Evolutionary conservation across 2,329 filamentous ascomycete genomes (phyloP), one percentile per base, ranked within the genome.

Genomic region (Botrytis fabae): DNA sequence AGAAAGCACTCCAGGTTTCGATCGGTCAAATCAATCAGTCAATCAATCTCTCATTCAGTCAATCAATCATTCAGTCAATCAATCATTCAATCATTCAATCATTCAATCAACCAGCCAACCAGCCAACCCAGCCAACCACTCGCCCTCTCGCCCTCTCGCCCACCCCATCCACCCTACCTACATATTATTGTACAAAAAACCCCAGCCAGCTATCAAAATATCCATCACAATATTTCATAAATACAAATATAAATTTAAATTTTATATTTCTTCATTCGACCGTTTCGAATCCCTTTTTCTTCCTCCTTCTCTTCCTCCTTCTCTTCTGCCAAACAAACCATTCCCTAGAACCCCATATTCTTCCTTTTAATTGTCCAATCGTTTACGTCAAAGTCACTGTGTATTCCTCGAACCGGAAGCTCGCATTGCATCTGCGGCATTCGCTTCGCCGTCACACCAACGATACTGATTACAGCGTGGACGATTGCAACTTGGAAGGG

Each of bases 371-470:
- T 72, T 68, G 62, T 54, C 70, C 70, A 72, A 72, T 72, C 70
- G 32, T 72, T 68, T 10, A 63, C 32, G 32, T 59, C 70, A 59
- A 66, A 71, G 70, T 60, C 46, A 63, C 64, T 63, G 64, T 63
- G 71, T 70, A 70, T 62, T 57, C 59, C 64, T 69, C 59, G 38
- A 57, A 54, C 61, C 71, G 71, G 71, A 63, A 70, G 22, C 64
- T 69, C 71, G 71, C 71, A 73, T 73, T 70, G 71, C 71, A 70
- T 70, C 59, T 62, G 51, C 62, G 62, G 70, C 61, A 65, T 71
- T 71, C 61, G 61, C 69, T 71, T 71, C 69, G 46, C n/a, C n/a
- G 62, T 66, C 48, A 60, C 61, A 66, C 48, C 63, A 25, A n/a
- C 64, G 61, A 20, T n/a, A 57, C 71, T 32, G 46, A 54, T 32